Conservation (phyloP, 2,329 filamentous ascomycete genomes). For the Fusarium marasasianum region DNA sequence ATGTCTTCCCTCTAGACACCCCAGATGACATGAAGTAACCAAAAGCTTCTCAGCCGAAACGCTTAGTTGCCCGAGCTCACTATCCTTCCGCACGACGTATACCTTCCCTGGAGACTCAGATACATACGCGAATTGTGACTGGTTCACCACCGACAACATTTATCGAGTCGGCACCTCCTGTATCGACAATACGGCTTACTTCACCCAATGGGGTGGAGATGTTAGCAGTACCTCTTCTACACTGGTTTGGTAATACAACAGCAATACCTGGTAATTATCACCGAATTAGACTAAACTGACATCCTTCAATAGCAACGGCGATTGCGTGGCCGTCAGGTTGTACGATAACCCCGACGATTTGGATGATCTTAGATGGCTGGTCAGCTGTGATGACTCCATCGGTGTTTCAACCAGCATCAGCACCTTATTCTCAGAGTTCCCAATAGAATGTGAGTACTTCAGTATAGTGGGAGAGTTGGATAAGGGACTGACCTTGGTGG, state of each 20-base stretch:
- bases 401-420: background rate
- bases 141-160: background rate
- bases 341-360: background rate
- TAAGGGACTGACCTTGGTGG: fast-evolving
- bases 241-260: no score
- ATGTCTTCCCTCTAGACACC: background rate
- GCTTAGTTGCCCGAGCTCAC: background rate
- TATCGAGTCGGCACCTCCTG: background rate
- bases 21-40: background rate
- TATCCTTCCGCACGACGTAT: background rate
- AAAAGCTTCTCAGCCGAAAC: background rate
- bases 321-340: background rate
- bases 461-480: fast-evolving
- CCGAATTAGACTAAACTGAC: background rate
- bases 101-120: background rate
- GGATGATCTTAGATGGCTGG: fast-evolving
- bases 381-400: background rate
- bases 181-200: background rate
- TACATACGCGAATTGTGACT: background rate
- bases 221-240: no score
- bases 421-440: background rate
- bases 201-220: no score
- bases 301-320: fast-evolving
- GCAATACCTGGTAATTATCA: fast-evolving
- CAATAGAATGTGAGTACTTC: fast-evolving